These are phyloP conservation scores for Pezicula carpinea DNA, from an alignment of 2,329 filamentous ascomycete genomes.

Conservation along the genomic window DNA sequence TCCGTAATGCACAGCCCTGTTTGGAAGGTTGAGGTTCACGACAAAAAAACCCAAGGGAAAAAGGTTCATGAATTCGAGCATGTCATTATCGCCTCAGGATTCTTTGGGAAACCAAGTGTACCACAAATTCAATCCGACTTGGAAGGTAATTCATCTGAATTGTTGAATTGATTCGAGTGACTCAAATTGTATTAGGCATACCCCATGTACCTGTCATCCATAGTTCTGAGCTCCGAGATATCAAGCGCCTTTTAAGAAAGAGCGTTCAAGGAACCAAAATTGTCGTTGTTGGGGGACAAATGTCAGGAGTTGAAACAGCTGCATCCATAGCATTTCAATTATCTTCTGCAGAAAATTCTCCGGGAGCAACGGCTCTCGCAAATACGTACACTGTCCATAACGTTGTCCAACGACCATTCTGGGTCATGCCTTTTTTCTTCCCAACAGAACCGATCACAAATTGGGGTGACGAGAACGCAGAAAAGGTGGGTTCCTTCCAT, in stretches of 20 bases:
- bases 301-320: conserved; percentile 77
- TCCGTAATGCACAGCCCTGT: background rate
- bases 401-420: conserved; percentile 63
- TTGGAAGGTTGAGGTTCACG: conserved; percentile 16
- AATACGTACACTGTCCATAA: conserved; percentile 60
- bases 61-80: conserved; percentile 53
- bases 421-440: conserved; percentile 59
- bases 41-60: background rate
- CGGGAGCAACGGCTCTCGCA: conserved; percentile 35
- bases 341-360: conserved; percentile 56
- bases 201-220: conserved; percentile 50
- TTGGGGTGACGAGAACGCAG: conserved; percentile 32
- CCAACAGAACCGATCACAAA: conserved; percentile 21
- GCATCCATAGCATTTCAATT: conserved; percentile 67
- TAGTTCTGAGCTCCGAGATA: conserved; percentile 60
- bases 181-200: conserved; percentile 21
- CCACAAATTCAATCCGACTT: conserved; percentile 33
- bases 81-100: conserved; percentile 69
- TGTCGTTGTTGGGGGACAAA: conserved; percentile 72
- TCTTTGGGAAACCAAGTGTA: conserved; percentile 61
- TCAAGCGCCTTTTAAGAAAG: conserved; percentile 42
- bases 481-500: conserved; percentile 9
- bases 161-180: no score
- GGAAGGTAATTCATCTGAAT: no score
- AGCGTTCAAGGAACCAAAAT: conserved; percentile 50